phyloP scores from a whole-genome alignment of 805 yeast species.

The Hermanozyma aechmeae region DNA sequence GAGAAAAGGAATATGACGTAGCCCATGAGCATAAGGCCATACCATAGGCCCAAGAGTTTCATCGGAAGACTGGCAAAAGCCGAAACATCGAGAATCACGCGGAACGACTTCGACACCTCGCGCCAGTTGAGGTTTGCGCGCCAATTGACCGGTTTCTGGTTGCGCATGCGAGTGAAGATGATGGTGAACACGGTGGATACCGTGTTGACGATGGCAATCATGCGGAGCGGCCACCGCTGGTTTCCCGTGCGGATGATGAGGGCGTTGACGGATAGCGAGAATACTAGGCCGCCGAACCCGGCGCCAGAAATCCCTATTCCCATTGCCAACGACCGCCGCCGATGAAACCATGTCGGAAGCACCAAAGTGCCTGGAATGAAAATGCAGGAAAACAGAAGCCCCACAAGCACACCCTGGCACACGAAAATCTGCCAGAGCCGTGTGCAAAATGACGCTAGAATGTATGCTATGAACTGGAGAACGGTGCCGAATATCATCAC shows the following conservation, averaged over 20 bases:
- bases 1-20: conserved; percentile 27
- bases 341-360: conserved; percentile 64
- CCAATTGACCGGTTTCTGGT: conserved; percentile 17
- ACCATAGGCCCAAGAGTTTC: conserved; percentile 21
- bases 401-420: conserved; percentile 60
- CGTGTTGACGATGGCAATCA: conserved; percentile 24
- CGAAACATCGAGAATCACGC: conserved; percentile 25
- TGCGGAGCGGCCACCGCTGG: conserved; percentile 35
- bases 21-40: conserved; percentile 26
- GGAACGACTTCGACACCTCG: no score
- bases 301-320: conserved; percentile 42
- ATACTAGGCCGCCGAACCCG: conserved; percentile 44
- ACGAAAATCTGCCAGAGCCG: conserved; percentile 57
- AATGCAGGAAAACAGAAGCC: conserved; percentile 45
- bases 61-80: conserved; percentile 18
- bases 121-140: no score
- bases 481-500: conserved; percentile 42
- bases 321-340: conserved; percentile 46
- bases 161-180: conserved; percentile 37
- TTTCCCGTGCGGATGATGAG: conserved; percentile 33
- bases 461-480: conserved; percentile 42
- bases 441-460: conserved; percentile 53
- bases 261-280: no score
- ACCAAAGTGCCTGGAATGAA: conserved; percentile 51
- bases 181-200: conserved; percentile 28